Evolutionary conservation across 2,329 filamentous ascomycete species (phyloP).

Genomic region (Phaeosphaeria sp.): DNA sequence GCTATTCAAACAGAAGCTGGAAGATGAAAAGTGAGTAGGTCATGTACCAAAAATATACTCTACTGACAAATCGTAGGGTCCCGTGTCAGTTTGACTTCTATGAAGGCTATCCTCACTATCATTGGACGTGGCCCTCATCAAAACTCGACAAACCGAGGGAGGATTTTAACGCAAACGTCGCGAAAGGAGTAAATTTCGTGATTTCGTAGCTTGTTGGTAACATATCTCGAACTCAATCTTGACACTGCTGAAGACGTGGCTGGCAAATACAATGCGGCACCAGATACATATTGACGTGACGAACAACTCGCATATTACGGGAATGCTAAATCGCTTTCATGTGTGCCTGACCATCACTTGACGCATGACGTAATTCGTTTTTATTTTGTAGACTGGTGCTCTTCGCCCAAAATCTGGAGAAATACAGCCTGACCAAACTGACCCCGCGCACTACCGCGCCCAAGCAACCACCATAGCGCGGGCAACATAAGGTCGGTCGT

Average conservation of each 20-base stretch:
- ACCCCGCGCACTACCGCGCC: not conserved
- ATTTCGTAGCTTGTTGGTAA: slow-evolving; percentile 13
- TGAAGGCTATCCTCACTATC: slow-evolving; percentile 46
- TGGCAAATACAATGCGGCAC: not conserved
- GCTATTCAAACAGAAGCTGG: slow-evolving; percentile 38
- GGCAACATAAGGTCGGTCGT: not conserved
- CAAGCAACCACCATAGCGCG: not conserved
- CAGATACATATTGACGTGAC: not conserved
- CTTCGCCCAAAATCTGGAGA: not conserved
- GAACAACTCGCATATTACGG: too few species aligned
- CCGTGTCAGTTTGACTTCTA: slow-evolving; percentile 40
- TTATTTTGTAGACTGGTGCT: not conserved
- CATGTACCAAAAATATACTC: not conserved
- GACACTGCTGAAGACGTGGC: not conserved
- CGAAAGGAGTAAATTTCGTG: slow-evolving; percentile 32
- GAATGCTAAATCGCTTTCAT: not conserved
- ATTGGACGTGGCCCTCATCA: slow-evolving; percentile 44
- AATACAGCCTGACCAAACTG: not conserved
- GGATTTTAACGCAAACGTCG: slow-evolving; percentile 30
- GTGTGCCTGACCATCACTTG: not conserved
- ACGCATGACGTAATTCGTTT: not conserved
- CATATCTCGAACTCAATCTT: not conserved
- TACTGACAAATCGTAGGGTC: slow-evolving; percentile 33
- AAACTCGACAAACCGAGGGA: slow-evolving; percentile 32
- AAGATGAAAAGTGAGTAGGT: slow-evolving; percentile 30